A percentile compares a stretch with the other conserved stretches of the same genome.
phyloP scores from a whole-genome alignment of 352 stramenopile genomes.

The Phytophthora lateralis region DNA sequence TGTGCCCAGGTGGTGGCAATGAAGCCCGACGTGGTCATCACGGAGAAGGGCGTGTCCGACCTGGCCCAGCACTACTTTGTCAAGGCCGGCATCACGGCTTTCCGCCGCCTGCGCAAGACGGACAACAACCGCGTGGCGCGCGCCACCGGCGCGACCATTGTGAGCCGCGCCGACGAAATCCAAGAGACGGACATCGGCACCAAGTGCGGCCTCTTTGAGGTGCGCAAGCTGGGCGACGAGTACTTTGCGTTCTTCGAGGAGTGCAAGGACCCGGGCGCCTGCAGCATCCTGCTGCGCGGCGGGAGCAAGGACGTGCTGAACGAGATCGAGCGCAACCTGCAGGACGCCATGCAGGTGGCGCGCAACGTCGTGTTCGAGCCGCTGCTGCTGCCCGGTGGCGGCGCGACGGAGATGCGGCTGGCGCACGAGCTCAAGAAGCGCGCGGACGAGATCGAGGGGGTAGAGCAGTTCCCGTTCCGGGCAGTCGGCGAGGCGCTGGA shows the following conservation, averaged over 20 bases:
- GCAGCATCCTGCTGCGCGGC: conserved; percentile 97
- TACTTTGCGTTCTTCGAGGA: conserved; percentile 99
- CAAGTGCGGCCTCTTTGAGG: conserved; percentile 98
- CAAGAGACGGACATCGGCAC: conserved; percentile 98
- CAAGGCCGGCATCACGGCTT: conserved; percentile 99
- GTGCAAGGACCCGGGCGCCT: conserved; percentile 98
- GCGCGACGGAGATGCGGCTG: conserved; percentile 99
- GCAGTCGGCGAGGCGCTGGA: conserved; percentile 98
- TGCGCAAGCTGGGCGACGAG: conserved; percentile 90
- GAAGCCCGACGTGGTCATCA: conserved; percentile 99
- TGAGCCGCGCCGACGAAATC: conserved; percentile 98
- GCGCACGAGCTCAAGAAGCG: conserved; percentile 94
- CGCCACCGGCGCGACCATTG: conserved; percentile 97
- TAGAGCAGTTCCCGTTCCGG: conserved; percentile 98
- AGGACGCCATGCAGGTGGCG: conserved; percentile 99
- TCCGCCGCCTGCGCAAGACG: conserved; percentile 98
- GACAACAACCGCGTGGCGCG: conserved; percentile 99
- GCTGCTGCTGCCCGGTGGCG: conserved; percentile 94
- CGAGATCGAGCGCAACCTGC: conserved; percentile 99
- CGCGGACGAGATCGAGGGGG: conserved; percentile 91
- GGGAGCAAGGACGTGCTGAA: conserved; percentile 99
- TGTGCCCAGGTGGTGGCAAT: conserved; percentile 98
- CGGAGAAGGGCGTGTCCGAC: conserved; percentile 99
- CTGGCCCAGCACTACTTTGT: conserved; percentile 99
- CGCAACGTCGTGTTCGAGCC: conserved; percentile 99